Evolutionary conservation across 495 filamentous ascomycete species (phyloP), one percentile per base, ranked within the genome.

Genomic region (Pyrenula massariospora): DNA sequence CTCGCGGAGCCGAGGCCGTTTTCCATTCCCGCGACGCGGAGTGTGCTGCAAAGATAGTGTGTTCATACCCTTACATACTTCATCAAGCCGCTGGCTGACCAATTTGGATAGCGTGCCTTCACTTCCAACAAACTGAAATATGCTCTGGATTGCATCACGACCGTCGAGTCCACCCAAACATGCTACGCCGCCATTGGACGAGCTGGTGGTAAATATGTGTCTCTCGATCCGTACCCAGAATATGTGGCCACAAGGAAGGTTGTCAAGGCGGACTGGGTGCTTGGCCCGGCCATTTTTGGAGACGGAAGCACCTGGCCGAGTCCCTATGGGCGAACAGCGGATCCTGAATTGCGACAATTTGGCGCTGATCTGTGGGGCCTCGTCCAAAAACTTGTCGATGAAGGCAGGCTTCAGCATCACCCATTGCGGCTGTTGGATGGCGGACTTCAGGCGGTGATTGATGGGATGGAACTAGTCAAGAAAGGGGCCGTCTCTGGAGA

Each of bases 41-140:
- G n/a, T n/a, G n/a, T n/a, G n/a, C n/a, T n/a, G n/a, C n/a, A n/a
- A n/a, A n/a, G n/a, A n/a, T n/a, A n/a, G n/a, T n/a, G n/a, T n/a
- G n/a, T n/a, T n/a, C n/a, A n/a, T 1, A 73, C 73, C 22, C 82
- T 83, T 2, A 81, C 80, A 0, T 68, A 70, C 42, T 58, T 65
- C 10, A 73, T 76, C 0, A 64, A 68, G 2, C 63, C 65, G 0
- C 63, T 72, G 1, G 64, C 68, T 1, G 71, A 68, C 56, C 71
- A 70, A 0, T 59, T 68, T 1, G 68, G 77, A 22, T 80, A 80
- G 52, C 59, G 66, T 1, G 22, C 54, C 3, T 60, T 67, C 10
- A 75, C 73, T 2, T 63, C 66, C 47, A 69, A 69, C 50, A 25
- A 51, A 1, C 68, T 79, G 11, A 54, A 62, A 10, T 68, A 69